Evolutionary conservation across 352 stramenopile genomes (phyloP), one percentile per base, ranked within the genome.

Genomic region (Globisporangium apiculatum): DNA sequence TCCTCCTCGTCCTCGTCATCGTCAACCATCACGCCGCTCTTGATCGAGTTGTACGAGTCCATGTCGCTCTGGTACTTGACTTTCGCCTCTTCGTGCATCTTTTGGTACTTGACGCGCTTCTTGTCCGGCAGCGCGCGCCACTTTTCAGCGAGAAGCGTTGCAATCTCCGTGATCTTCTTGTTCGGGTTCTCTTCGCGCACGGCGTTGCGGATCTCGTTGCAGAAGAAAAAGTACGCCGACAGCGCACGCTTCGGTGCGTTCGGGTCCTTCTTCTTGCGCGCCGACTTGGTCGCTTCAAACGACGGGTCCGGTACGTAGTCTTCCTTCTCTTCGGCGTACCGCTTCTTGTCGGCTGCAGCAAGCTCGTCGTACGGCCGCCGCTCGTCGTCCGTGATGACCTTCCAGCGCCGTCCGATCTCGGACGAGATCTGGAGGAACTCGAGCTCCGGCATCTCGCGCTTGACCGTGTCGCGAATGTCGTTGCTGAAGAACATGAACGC

Each of bases 191-290:
- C 89, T 11, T 89, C 74, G 48, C 93, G 91, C 65, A 97, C 93
- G 38, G 80, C 66, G 49, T 89, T 76, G 62, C 91, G 84, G 66
- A 97, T 96, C 48, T 95, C 90, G 65, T 97, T 97, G 64, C 92
- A 96, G 67, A 98, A 98, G 65, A 98, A 92, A 42, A 98, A 89
- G 71, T 98, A 98, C 1, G 95, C 88, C 18, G 88, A 97, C 66
- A 97, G 83, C 66, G 94, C 89, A 57, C 91, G 86, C 85, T 98
- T 98, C 35, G 95, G 95, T 6, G 92, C 92, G 62, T 90, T 89
- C 14, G 91, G 91, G 72, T 98, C 95, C 64, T 97, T 98, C 63
- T 88, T 95, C 73, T 91, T 92, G 61, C 82, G 81, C 36, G 74
- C 64, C 48, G 71, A 65, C 68, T 86, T 76, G 54, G 74, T 59